A percentile compares a stretch with the other conserved stretches of the same genome.
Evolutionary conservation across 1,139 yeast genomes (phyloP).

Genomic region (Sugiyamaella neomexicana): DNA sequence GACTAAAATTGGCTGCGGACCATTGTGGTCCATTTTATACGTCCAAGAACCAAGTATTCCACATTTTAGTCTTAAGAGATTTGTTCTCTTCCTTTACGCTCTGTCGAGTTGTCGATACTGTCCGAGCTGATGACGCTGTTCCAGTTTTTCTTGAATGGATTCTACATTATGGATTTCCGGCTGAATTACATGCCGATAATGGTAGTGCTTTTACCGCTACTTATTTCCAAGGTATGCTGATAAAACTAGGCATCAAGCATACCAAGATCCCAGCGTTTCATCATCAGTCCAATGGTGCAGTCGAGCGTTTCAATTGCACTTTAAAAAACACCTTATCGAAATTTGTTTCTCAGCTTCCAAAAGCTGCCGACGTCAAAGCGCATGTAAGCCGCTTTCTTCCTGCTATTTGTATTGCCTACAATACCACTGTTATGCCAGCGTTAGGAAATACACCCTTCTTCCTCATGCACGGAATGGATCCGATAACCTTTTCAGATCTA

Average conservation of each 20-base stretch:
- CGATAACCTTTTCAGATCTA: neutral
- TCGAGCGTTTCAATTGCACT: neutral
- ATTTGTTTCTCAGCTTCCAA: neutral
- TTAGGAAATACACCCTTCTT: neutral
- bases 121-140: neutral
- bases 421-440: neutral
- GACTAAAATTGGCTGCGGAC: neutral
- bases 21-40: neutral
- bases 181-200: neutral
- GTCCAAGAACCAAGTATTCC: too few relatives aligned
- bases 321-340: neutral
- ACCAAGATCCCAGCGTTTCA: neutral
- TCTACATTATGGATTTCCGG: neutral
- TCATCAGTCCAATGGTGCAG: neutral
- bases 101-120: neutral
- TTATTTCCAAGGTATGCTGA: too few relatives aligned
- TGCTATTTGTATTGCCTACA: neutral
- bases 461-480: neutral
- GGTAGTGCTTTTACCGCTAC: neutral
- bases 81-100: neutral
- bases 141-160: too few relatives aligned
- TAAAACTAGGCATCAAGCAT: neutral
- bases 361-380: neutral
- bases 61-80: too few relatives aligned
- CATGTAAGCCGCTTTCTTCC: too few relatives aligned